A percentile compares a stretch with the other conserved stretches of the same genome.
phyloP scores from a whole-genome alignment of 257 asterid genomes.

The Scutellaria baicalensis region DNA sequence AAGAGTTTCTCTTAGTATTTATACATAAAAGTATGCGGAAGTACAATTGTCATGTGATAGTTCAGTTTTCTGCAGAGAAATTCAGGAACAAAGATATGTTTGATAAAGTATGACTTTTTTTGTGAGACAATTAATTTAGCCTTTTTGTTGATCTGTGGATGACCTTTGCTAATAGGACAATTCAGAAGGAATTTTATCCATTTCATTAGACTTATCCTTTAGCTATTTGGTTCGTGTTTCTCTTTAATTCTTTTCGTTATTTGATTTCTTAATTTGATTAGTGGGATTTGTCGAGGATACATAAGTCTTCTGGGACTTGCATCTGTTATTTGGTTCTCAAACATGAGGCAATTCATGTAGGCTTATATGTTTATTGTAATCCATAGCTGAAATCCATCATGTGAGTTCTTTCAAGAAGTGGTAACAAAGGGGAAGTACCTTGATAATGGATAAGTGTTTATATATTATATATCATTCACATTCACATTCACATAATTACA shows the following conservation, averaged over 20 bases:
- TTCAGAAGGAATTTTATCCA: conserved; percentile 1
- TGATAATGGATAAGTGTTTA: conserved; percentile 5
- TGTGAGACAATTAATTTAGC: conserved; percentile 15
- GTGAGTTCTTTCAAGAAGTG: too few species aligned
- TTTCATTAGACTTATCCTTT: background rate
- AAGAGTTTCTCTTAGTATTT: conserved; percentile 16
- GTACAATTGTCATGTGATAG: conserved; percentile 15
- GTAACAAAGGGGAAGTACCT: background rate
- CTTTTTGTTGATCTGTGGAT: conserved; percentile 23
- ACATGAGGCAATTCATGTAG: too few species aligned
- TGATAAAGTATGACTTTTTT: conserved; percentile 20
- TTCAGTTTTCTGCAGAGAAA: conserved; percentile 18
- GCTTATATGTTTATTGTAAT: too few species aligned
- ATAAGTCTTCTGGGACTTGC: background rate
- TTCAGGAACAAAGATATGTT: conserved; percentile 15
- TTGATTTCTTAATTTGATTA: background rate
- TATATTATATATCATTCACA: conserved; percentile 11
- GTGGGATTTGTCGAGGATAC: background rate
- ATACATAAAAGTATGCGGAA: conserved; percentile 12
- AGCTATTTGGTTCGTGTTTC: background rate
- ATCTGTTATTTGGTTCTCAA: background rate
- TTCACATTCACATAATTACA: conserved; percentile 21
- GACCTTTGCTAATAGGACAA: background rate
- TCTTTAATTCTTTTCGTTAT: background rate
- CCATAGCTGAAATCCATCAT: too few species aligned